A percentile compares a stretch with the other conserved stretches of the same genome.
Evolutionary conservation across 768 basidiomycete genomes (phyloP).

Genomic region (Hygrocybe coccinea): DNA sequence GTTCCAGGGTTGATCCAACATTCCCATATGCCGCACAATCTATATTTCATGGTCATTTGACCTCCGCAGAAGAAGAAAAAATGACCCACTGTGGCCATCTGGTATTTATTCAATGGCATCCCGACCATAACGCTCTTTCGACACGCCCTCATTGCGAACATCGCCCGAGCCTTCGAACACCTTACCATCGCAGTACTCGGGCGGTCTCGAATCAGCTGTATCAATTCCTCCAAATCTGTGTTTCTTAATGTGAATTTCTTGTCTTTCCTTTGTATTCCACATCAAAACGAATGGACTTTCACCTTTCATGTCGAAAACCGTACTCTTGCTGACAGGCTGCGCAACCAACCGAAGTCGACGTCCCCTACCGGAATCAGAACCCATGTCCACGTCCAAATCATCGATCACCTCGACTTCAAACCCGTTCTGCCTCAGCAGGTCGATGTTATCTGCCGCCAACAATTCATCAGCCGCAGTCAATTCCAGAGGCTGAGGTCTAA

Average conservation of each 20-base stretch:
- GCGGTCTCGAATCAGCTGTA: constrained; percentile 77
- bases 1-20: constrained; percentile 82
- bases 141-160: constrained; percentile 97
- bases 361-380: constrained; percentile 25
- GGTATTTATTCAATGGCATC: constrained; percentile 65
- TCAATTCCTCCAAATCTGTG: constrained; percentile 86
- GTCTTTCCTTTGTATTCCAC: neutral
- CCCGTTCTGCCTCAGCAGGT: constrained; percentile 80
- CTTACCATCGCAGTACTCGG: constrained; percentile 80
- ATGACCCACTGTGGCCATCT: constrained; percentile 63
- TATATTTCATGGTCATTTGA: constrained; percentile 23
- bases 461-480: constrained; percentile 89
- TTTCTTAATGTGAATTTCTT: constrained; percentile 5
- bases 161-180: constrained; percentile 86
- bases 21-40: constrained; percentile 79
- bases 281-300: constrained; percentile 1
- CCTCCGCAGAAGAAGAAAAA: no score
- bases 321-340: constrained; percentile 88
- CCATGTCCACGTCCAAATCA: constrained; percentile 31
- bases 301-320: constrained; percentile 88
- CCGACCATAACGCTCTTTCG: constrained; percentile 96
- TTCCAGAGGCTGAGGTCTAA: constrained; percentile 72
- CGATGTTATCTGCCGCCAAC: constrained; percentile 78
- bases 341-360: constrained; percentile 62
- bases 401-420: constrained; percentile 72